A percentile compares a stretch with the other conserved stretches of the same genome.
phyloP scores from a whole-genome alignment of 805 yeast species.

The Candida chilensis region DNA sequence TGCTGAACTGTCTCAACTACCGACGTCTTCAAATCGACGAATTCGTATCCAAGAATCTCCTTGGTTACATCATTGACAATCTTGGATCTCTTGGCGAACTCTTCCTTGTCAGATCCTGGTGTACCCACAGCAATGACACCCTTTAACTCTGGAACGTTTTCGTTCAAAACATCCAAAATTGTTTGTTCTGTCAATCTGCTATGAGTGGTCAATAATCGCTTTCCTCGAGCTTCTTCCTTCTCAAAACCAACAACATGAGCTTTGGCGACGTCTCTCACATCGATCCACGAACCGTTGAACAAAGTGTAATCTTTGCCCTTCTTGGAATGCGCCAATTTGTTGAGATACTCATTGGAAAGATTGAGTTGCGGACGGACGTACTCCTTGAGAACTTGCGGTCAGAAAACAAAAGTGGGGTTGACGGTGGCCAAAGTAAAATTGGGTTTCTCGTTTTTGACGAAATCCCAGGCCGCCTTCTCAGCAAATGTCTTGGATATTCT shows the following conservation, averaged over 20 bases:
- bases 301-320: no score
- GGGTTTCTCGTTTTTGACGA: constrained; percentile 27
- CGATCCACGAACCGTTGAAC: constrained; percentile 15
- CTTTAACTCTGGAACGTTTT: constrained; percentile 29
- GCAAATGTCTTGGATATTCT: constrained; percentile 42
- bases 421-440: constrained; percentile 28
- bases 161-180: constrained; percentile 16
- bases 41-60: constrained; percentile 23
- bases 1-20: constrained; percentile 35
- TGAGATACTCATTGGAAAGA: no score
- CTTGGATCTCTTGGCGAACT: constrained; percentile 1
- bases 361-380: no score
- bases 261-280: constrained; percentile 30
- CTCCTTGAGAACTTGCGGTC: constrained; percentile 41
- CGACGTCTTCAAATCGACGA: constrained; percentile 24
- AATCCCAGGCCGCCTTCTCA: constrained; percentile 50
- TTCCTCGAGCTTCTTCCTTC: constrained; percentile 16
- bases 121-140: constrained; percentile 36
- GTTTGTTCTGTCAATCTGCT: constrained; percentile 13
- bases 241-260: constrained; percentile 34
- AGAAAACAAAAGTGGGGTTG: constrained; percentile 36
- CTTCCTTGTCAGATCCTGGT: constrained; percentile 20
- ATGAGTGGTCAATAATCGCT: constrained; percentile 18
- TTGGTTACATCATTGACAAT: constrained; percentile 5
- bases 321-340: no score